A percentile compares a stretch with the other conserved stretches of the same genome.
phyloP scores from a whole-genome alignment of 2,329 filamentous ascomycete genomes.

The Alternaria infectoria region DNA sequence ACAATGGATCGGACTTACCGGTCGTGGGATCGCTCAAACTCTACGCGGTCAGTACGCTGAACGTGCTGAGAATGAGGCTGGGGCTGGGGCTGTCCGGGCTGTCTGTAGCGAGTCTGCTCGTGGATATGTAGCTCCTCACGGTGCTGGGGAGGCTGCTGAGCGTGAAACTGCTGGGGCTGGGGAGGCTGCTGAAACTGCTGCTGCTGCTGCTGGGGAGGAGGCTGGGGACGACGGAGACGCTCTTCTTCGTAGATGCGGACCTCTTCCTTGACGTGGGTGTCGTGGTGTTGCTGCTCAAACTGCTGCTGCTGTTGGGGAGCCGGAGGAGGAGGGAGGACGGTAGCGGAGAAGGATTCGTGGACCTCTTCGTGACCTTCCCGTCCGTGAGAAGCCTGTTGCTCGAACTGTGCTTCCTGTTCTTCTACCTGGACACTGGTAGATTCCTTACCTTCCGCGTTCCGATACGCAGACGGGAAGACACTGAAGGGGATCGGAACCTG shows the following conservation, averaged over 20 bases:
- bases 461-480: slow-evolving; percentile 99
- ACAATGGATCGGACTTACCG: slow-evolving; percentile 41
- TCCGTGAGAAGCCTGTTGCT: slow-evolving; percentile 78
- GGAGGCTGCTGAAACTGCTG: slow-evolving; percentile 1
- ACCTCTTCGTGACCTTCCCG: slow-evolving; percentile 95
- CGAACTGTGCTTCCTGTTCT: slow-evolving; percentile 86
- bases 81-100: background rate
- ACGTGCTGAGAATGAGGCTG: slow-evolving; percentile 13
- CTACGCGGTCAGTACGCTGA: slow-evolving; percentile 31
- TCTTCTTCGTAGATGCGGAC: slow-evolving; percentile 83
- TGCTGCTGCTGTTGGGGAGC: slow-evolving; percentile 1
- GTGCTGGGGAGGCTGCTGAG: slow-evolving; percentile 19
- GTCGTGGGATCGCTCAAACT: slow-evolving; percentile 34
- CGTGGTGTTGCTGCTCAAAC: slow-evolving; percentile 51
- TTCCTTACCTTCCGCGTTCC: slow-evolving; percentile 63
- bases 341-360: slow-evolving; percentile 56
- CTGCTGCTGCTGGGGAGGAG: slow-evolving; percentile 12
- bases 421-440: slow-evolving; percentile 80
- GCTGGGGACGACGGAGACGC: slow-evolving; percentile 73
- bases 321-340: slow-evolving; percentile 53
- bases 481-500: slow-evolving; percentile 86
- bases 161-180: slow-evolving; percentile 3
- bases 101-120: slow-evolving; percentile 11
- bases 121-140: slow-evolving; percentile 28
- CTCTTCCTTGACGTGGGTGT: slow-evolving; percentile 77